phyloP scores from a whole-genome alignment of 75 land plant genomes.

The Cryptomeria japonica region DNA sequence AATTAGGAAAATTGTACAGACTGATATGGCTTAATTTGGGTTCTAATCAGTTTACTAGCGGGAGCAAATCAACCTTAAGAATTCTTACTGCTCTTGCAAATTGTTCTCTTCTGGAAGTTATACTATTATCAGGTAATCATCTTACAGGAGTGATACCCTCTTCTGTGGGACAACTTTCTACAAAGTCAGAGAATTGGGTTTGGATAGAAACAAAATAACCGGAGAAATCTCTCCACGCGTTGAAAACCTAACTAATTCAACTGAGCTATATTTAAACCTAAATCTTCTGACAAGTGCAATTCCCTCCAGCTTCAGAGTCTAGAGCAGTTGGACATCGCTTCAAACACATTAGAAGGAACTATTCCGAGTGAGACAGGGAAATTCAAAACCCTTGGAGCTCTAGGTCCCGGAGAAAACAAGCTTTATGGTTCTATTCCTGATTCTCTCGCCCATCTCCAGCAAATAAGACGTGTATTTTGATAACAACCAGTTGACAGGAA shows the following conservation, averaged over 20 bases:
- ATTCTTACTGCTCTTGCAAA: not conserved
- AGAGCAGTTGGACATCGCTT: not conserved
- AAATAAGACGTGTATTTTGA: no score
- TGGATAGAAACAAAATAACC: not conserved
- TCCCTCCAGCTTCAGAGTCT: not conserved
- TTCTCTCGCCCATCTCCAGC: not conserved
- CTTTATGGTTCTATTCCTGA: not conserved
- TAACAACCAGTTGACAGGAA: not conserved
- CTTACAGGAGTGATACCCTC: not conserved
- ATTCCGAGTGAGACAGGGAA: not conserved
- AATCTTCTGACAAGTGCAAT: not conserved
- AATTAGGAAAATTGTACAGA: not conserved
- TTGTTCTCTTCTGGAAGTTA: not conserved
- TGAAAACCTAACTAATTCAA: not conserved
- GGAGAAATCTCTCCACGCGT: not conserved
- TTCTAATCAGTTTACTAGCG: not conserved
- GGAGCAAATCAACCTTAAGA: not conserved
- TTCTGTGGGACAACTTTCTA: not conserved
- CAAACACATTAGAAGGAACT: not conserved
- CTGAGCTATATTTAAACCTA: not conserved
- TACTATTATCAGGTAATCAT: not conserved
- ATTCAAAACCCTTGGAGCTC: not conserved
- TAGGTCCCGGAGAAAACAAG: not conserved
- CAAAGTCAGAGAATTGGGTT: not conserved
- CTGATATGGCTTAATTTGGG: not conserved